A percentile compares a stretch with the other conserved stretches of the same genome.
Evolutionary conservation across 768 basidiomycete species (phyloP).

Genomic region (Collybia sordida): DNA sequence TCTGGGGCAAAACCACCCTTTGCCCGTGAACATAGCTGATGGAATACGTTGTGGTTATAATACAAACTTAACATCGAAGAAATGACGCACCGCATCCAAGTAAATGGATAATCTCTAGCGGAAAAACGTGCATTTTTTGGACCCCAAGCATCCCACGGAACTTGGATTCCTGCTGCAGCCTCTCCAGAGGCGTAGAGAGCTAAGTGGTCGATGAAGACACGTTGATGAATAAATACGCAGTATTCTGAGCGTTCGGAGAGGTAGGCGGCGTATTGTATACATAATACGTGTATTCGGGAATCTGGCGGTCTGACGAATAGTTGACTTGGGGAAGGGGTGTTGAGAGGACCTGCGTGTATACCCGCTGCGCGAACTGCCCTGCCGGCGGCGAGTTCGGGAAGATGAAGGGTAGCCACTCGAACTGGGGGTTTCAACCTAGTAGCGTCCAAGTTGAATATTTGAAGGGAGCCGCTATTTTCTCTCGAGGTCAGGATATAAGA

Average conservation of each 20-base stretch:
- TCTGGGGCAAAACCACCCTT: conserved; percentile 12
- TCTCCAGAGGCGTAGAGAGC: conserved; percentile 1
- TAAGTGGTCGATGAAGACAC: conserved; percentile 12
- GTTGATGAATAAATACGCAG: conserved; percentile 8
- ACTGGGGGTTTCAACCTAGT: conserved; percentile 1
- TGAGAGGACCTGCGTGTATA: conserved; percentile 34
- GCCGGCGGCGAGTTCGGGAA: conserved; percentile 14
- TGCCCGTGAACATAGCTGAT: conserved; percentile 20
- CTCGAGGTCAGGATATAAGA: conserved; percentile 41
- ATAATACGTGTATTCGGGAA: conserved; percentile 11
- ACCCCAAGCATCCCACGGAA: conserved; percentile 12
- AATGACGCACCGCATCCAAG: conserved; percentile 15
- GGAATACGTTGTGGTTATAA: background rate
- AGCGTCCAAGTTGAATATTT: conserved; percentile 39
- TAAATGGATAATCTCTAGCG: background rate
- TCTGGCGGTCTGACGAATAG: conserved; percentile 19
- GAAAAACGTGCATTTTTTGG: conserved; percentile 6
- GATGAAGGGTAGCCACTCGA: conserved; percentile 10
- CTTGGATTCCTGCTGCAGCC: background rate
- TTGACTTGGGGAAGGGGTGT: conserved; percentile 15
- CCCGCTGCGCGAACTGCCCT: conserved; percentile 8
- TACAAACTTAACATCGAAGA: background rate
- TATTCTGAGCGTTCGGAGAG: background rate
- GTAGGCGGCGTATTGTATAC: conserved; percentile 4
- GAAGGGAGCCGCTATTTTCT: conserved; percentile 32